Conservation (phyloP, 2,329 filamentous ascomycete genomes). For the Helotiales sp. region DNA sequence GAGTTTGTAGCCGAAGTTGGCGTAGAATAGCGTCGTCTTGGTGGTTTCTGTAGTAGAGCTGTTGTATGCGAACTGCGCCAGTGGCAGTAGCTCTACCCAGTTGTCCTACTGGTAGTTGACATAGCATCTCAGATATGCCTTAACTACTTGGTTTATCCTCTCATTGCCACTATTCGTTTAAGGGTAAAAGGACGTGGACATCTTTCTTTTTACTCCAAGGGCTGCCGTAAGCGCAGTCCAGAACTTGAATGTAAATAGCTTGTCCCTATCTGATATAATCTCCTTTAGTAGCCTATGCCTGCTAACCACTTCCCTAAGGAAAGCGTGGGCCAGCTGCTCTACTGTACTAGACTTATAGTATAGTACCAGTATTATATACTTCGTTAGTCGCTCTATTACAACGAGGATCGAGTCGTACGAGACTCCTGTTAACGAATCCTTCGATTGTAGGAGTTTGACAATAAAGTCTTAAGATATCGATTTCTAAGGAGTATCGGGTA, state of each 20-base stretch:
- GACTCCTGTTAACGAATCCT: neutral
- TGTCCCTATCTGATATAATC: conserved; percentile 16
- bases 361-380: conserved; percentile 6
- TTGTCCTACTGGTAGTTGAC: conserved; percentile 11
- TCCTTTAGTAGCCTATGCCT: conserved; percentile 9
- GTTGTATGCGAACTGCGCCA: conserved; percentile 13
- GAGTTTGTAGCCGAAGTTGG: conserved; percentile 6
- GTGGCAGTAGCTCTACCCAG: conserved; percentile 4
- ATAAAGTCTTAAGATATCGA: conserved; percentile 1
- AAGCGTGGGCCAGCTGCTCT: neutral
- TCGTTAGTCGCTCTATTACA: neutral
- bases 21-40: neutral
- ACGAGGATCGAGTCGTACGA: neutral
- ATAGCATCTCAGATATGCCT: conserved; percentile 11
- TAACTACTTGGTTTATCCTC: conserved; percentile 5
- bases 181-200: conserved; percentile 14
- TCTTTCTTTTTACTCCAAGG: conserved; percentile 8
- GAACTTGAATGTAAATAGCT: conserved; percentile 17
- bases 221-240: neutral
- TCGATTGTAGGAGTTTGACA: neutral
- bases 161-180: conserved; percentile 10
- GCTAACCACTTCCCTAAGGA: neutral
- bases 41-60: neutral
- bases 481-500: neutral
- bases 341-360: neutral